Evolutionary conservation across 306 rosid species (phyloP).

Genomic region (Castanospermum australe): DNA sequence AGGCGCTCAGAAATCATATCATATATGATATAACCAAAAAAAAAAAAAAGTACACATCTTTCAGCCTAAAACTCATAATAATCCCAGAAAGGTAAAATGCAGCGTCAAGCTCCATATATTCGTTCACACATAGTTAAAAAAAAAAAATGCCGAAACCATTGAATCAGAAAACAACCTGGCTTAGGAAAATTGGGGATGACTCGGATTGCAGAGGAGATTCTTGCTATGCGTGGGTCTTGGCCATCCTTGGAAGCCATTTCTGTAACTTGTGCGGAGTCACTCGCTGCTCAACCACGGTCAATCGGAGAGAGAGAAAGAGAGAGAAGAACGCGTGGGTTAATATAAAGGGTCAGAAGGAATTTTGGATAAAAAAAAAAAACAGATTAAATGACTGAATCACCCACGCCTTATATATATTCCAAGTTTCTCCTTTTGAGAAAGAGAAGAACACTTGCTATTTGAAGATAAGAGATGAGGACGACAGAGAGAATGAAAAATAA

Average conservation of each 20-base stretch:
- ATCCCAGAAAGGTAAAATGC: constrained; percentile 12
- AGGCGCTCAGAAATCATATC: neutral
- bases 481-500: neutral
- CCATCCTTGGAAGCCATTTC: constrained; percentile 63
- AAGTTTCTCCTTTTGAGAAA: neutral
- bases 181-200: constrained; percentile 93
- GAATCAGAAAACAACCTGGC: constrained; percentile 55
- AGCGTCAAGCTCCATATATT: neutral
- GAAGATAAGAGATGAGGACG: neutral
- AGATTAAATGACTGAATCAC: constrained; percentile 31
- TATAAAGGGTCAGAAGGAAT: neutral
- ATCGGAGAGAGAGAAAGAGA: neutral
- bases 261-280: constrained; percentile 29
- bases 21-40: neutral
- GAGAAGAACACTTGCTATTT: neutral
- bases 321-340: neutral
- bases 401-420: neutral
- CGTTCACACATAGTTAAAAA: too few species aligned
- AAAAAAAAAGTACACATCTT: neutral
- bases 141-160: neutral
- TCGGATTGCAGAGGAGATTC: constrained; percentile 77
- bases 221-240: constrained; percentile 62
- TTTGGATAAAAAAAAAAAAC: neutral
- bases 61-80: neutral
- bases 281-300: constrained; percentile 36